Conservation (phyloP, 2,329 filamentous ascomycete genomes). For the Didymosphaeria variabile region DNA sequence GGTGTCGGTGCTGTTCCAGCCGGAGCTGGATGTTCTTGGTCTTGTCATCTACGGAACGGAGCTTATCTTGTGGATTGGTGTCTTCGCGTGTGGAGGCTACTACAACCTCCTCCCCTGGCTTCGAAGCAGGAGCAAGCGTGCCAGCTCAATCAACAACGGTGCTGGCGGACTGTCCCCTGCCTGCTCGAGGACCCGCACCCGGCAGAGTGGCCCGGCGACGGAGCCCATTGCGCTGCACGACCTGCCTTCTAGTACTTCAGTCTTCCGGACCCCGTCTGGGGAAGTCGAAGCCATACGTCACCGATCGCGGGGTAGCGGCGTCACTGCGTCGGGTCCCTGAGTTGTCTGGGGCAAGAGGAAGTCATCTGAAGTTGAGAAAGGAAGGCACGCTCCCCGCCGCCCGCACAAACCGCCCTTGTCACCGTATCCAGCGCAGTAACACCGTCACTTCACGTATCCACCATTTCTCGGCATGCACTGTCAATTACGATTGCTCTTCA, state of each 20-base stretch:
- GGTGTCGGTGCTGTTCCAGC: conserved; percentile 70
- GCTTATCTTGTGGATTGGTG: conserved; percentile 71
- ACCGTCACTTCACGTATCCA: background rate
- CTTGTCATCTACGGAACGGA: conserved; percentile 74
- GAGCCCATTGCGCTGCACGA: conserved; percentile 55
- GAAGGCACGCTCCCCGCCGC: conserved; percentile 10
- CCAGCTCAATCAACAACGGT: conserved; percentile 14
- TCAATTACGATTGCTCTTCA: conserved; percentile 8
- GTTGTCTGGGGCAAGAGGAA: background rate
- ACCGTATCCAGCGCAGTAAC: background rate
- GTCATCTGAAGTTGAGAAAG: background rate
- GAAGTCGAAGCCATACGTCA: conserved; percentile 42
- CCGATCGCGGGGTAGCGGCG: conserved; percentile 21
- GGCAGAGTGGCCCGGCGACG: conserved; percentile 9
- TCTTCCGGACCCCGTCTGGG: conserved; percentile 66
- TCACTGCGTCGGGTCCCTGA: conserved; percentile 1
- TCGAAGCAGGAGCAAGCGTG: conserved; percentile 44
- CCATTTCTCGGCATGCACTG: background rate
- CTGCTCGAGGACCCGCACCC: conserved; percentile 11
- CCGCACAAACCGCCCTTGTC: conserved; percentile 10
- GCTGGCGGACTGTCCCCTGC: background rate
- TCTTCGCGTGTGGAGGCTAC: conserved; percentile 71
- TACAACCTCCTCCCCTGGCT: conserved; percentile 71
- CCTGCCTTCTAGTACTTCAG: conserved; percentile 68
- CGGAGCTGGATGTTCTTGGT: conserved; percentile 66